phyloP scores from a whole-genome alignment of 2,329 filamentous ascomycete genomes.

The Blumeria graminis region DNA sequence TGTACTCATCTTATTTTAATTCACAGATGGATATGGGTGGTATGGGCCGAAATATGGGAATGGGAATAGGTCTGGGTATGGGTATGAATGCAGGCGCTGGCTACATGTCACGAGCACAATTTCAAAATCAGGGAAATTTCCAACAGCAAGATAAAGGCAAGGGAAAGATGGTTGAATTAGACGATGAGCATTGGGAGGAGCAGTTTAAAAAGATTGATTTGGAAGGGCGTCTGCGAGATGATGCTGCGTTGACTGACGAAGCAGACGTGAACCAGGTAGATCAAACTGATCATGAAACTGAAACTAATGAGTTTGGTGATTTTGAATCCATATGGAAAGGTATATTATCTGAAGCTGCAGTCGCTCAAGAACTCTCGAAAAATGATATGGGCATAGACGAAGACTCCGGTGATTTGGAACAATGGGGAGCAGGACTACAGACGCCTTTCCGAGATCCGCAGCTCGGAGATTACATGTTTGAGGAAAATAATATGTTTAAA shows the following conservation, averaged over 20 bases:
- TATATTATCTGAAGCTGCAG: constrained; percentile 52
- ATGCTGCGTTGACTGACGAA: constrained; percentile 13
- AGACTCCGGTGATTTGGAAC: constrained; percentile 49
- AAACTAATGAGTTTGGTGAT: constrained; percentile 56
- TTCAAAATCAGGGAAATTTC: neutral
- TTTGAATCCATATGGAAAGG: constrained; percentile 80
- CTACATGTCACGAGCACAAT: constrained; percentile 12
- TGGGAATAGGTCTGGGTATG: constrained; percentile 23
- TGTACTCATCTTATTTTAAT: constrained; percentile 26
- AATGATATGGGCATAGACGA: constrained; percentile 33
- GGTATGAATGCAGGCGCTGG: constrained; percentile 24
- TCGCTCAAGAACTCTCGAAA: constrained; percentile 42
- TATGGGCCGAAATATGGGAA: constrained; percentile 16
- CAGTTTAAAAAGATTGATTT: constrained; percentile 79
- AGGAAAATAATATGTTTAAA: constrained; percentile 77
- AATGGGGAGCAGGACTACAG: constrained; percentile 51
- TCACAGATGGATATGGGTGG: constrained; percentile 28
- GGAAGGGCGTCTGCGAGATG: constrained; percentile 24
- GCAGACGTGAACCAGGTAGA: constrained; percentile 73
- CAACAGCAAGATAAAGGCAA: constrained; percentile 42
- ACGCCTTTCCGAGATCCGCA: constrained; percentile 43
- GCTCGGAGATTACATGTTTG: constrained; percentile 79
- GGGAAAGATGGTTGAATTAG: constrained; percentile 79
- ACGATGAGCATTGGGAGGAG: constrained; percentile 87
- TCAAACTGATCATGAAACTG: constrained; percentile 49